Evolutionary conservation across 495 filamentous ascomycete genomes (phyloP).

Genomic region (Pyronema domesticum): DNA sequence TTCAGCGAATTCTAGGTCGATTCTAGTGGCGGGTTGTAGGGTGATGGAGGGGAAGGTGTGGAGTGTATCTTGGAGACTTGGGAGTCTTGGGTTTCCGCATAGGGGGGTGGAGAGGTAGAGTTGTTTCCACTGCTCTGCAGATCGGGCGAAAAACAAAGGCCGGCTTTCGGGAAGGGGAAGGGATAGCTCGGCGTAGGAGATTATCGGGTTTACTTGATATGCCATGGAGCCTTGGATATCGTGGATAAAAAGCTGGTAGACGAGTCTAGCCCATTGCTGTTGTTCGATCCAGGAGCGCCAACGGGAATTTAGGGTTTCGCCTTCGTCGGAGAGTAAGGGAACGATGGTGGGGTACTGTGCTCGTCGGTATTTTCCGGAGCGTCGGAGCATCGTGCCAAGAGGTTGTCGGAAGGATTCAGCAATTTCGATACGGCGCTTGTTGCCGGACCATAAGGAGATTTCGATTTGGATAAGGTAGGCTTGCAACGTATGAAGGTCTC

Average conservation of each 20-base stretch:
- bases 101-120: conserved; percentile 25
- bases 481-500: conserved; percentile 38
- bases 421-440: conserved; percentile 49
- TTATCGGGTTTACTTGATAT: conserved; percentile 36
- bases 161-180: conserved; percentile 39
- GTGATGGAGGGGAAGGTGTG: background rate
- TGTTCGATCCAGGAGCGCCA: conserved; percentile 42
- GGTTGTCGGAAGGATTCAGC: conserved; percentile 41
- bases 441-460: conserved; percentile 49
- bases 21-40: conserved; percentile 9
- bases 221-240: conserved; percentile 43
- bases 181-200: conserved; percentile 47
- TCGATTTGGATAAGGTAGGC: conserved; percentile 37
- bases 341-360: background rate
- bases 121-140: conserved; percentile 39
- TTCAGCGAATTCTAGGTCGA: conserved; percentile 35
- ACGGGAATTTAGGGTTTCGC: conserved; percentile 33
- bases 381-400: conserved; percentile 30
- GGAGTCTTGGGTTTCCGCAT: background rate
- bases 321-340: background rate
- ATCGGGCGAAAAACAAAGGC: conserved; percentile 38
- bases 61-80: conserved; percentile 1
- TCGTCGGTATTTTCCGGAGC: background rate
- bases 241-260: conserved; percentile 38
- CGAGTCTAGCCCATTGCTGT: conserved; percentile 38